Percentiles rank a stretch among this genome's conserved stretches.
phyloP scores from a whole-genome alignment of 2,329 filamentous ascomycete species.

The Escovopsis sp. region DNA sequence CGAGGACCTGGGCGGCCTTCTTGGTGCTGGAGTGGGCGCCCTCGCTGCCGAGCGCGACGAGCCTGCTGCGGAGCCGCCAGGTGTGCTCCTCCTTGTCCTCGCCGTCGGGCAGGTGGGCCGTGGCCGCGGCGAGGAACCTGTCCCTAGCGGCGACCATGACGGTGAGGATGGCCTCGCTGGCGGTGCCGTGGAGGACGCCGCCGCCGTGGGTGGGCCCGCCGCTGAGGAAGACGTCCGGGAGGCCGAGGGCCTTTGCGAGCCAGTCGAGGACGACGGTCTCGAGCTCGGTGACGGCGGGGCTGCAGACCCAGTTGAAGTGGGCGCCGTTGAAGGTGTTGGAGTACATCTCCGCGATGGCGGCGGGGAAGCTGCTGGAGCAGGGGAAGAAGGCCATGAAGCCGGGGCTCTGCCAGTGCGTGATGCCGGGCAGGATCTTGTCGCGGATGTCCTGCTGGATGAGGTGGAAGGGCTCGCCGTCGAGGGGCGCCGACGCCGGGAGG shows the following conservation, averaged over 20 bases:
- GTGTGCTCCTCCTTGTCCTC: constrained; percentile 57
- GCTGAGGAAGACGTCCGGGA: constrained; percentile 62
- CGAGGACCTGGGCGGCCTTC: constrained; percentile 76
- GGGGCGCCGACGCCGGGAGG: constrained; percentile 52
- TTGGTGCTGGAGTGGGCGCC: constrained; percentile 72
- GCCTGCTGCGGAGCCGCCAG: constrained; percentile 32
- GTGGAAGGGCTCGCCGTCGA: constrained; percentile 57
- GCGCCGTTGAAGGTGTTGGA: constrained; percentile 76
- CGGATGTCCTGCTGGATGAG: constrained; percentile 75
- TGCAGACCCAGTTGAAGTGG: constrained; percentile 96
- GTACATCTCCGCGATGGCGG: constrained; percentile 86
- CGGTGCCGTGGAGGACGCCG: constrained; percentile 87
- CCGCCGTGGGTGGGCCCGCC: constrained; percentile 58
- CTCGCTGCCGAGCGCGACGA: constrained; percentile 70
- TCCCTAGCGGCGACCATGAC: constrained; percentile 80
- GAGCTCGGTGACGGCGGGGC: constrained; percentile 79
- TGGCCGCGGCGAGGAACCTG: constrained; percentile 51
- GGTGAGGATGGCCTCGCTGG: constrained; percentile 75
- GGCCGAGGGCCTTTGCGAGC: constrained; percentile 59
- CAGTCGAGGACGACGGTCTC: constrained; percentile 91
- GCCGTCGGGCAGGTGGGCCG: constrained; percentile 34
- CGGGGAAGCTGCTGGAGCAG: constrained; percentile 64
- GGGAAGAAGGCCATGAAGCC: constrained; percentile 97
- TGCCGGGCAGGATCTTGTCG: constrained; percentile 72
- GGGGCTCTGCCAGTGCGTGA: constrained; percentile 90